These are phyloP conservation scores for Hortiboletus campestris DNA, from an alignment of 768 basidiomycete species.

Conservation along the genomic window DNA sequence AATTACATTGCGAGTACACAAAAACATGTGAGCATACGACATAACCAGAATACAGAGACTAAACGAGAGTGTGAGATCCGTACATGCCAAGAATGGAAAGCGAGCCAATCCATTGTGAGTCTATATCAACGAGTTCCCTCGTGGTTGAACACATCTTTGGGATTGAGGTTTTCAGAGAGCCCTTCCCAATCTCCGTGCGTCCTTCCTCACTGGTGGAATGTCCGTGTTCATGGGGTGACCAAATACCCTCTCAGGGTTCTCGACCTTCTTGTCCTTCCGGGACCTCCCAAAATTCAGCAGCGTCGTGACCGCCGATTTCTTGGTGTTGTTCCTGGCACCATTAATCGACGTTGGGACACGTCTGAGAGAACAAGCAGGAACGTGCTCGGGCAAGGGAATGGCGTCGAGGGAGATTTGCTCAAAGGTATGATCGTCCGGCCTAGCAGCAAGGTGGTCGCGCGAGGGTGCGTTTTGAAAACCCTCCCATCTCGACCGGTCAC, in stretches of 20 bases:
- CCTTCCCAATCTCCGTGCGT: conserved; percentile 7
- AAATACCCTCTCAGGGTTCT: conserved; percentile 9
- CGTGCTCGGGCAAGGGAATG: conserved; percentile 7
- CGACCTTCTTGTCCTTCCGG: neutral
- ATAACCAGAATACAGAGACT: neutral
- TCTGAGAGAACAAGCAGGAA: conserved; percentile 8
- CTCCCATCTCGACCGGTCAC: conserved; percentile 1
- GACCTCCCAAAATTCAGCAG: conserved; percentile 4
- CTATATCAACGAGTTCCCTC: no score
- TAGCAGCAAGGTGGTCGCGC: neutral
- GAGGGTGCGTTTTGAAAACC: neutral
- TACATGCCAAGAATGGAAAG: neutral
- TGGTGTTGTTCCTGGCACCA: conserved; percentile 2
- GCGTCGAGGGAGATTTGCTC: conserved; percentile 11
- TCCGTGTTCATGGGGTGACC: conserved; percentile 15
- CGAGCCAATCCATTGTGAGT: neutral
- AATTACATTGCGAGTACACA: neutral
- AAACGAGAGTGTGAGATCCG: neutral
- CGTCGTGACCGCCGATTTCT: neutral
- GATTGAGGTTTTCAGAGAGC: conserved; percentile 14
- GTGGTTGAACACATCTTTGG: conserved; percentile 11
- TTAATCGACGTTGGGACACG: conserved; percentile 3
- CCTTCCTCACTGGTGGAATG: conserved; percentile 12
- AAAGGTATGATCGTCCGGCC: neutral
- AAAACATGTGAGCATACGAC: no score